Evolutionary conservation across 192 early-diverging fungal genomes (phyloP), one percentile per base, ranked within the genome.

Genomic region (Lobosporangium transversale): DNA sequence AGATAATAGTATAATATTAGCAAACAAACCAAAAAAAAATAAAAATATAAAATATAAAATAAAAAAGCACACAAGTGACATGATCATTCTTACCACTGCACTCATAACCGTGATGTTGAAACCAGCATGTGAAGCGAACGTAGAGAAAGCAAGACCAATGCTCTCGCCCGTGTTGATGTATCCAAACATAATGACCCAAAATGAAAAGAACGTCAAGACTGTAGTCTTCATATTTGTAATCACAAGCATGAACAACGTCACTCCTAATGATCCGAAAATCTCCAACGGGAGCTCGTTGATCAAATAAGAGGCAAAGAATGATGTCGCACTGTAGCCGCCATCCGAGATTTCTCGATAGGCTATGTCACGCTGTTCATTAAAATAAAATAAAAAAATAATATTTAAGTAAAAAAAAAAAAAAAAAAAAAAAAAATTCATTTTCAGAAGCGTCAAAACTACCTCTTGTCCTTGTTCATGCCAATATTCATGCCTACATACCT

Each of bases 141-240:
- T 67, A 52, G 73, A 76, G 18, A 76, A 76, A 36, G 73, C 73
- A 31, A 62, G 3, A 18, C 73, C 73, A 21, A 76, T 62, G 62
- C 64, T 76, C 53, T 76, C 73, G 14, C 73, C 73, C 29, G 73
- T 58, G 47, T 76, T 76, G 49, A 76, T 76, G 37, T 67, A 76
- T 21, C 73, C 73, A 76, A 76, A 76, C 73, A 76, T 76, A 29
- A 76, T 62, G 30, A 67, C 24, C 73, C 73, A 76, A 59, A 76
- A 76, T 35, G 58, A 58, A 43, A 76, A 76, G 64, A 76, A 76
- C 7, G 73, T 76, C 58, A 62, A 12, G 11, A 62, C 65, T 4
- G 73, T 76, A 4, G 73, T 76, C 53, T 67, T 32, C 48, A 76
- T 49, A 23, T 50, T 3, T 0, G 64, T 76, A 30, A 76, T 47